phyloP scores from a whole-genome alignment of 805 yeast genomes.

The Nematodospora valgi region DNA sequence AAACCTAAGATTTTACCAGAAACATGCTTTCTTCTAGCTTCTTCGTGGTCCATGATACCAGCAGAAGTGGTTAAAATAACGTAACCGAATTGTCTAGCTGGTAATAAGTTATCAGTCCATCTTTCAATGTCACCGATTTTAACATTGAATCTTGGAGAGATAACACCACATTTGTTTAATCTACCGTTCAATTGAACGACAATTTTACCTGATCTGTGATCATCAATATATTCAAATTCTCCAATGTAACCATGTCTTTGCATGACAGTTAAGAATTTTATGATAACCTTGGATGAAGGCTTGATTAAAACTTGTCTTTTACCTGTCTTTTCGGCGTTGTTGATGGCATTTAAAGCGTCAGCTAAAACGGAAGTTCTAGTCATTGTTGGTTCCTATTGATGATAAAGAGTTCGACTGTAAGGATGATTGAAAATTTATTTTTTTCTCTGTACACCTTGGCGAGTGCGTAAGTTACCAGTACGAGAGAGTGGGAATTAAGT shows the following conservation, averaged over 20 bases:
- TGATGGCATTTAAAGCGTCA: slow-evolving; percentile 96
- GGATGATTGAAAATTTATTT: slow-evolving; percentile 5
- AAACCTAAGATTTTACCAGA: slow-evolving; percentile 98
- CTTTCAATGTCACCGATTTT: slow-evolving; percentile 93
- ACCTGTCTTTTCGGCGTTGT: slow-evolving; percentile 99
- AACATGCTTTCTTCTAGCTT: slow-evolving; percentile 99
- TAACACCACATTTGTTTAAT: slow-evolving; percentile 98
- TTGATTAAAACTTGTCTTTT: slow-evolving; percentile 97
- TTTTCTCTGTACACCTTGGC: slow-evolving; percentile 4
- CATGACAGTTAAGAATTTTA: slow-evolving; percentile 94
- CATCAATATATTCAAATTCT: slow-evolving; percentile 97
- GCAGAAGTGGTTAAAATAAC: slow-evolving; percentile 98
- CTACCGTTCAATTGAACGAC: slow-evolving; percentile 97
- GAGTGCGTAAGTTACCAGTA: too few species aligned
- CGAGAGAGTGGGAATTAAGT: too few species aligned
- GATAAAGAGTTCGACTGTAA: slow-evolving; percentile 5
- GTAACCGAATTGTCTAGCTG: slow-evolving; percentile 99
- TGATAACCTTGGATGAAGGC: slow-evolving; percentile 97
- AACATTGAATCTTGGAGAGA: slow-evolving; percentile 98
- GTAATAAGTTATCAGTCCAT: slow-evolving; percentile 97
- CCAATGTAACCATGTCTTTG: slow-evolving; percentile 99
- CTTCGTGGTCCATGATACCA: slow-evolving; percentile 99
- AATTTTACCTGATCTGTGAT: slow-evolving; percentile 98
- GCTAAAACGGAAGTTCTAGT: slow-evolving; percentile 98
- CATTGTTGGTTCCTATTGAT: slow-evolving; percentile 47